Base-by-base conservation (phyloP, 257 asterid genomes). In the Ilex asprella region DNA sequence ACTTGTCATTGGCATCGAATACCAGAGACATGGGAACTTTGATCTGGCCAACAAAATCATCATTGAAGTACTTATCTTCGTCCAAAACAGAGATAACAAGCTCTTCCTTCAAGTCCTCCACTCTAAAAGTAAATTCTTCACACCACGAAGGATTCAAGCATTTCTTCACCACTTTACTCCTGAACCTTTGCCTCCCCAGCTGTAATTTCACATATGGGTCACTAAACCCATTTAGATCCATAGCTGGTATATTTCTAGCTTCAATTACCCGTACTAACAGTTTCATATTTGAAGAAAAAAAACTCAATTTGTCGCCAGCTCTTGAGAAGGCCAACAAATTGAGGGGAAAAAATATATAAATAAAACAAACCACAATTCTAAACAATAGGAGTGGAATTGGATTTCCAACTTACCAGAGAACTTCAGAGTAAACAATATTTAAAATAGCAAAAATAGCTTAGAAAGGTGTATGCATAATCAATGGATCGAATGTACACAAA, bases 131-230 rank as follows among this genome's bases (percentile, higher is more conserved):
- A 81, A 89, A 89, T 50, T 93, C 99, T 75, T 93, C 96, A 54
- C 94, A 85, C 99, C 99, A 93, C 1, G 95, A 82, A 16, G 99
- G 99, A 50, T 79, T 93, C 78, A 93, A 74, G 70, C 81, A 72
- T 79, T 93, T 93, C 81, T 89, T 85, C 49, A 89, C 85, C 30
- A 90, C 97, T 79, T 89, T 89, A 62, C 84, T 87, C 80, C 67
- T 79, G 69, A 78, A 81, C 69, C 71, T 85, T 63, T 87, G 97
- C 79, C 63, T 93, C 29, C 97, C 99, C 75, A 93, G 54, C 80
- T 84, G 91, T 68, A 93, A 71, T 68, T 85, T 93, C 39, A 87
- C 99, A 66, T 93, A 93, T 31, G 99, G 97, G 77, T 93, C 97
- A 76, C 94, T 89, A 58, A 80, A 81, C 27, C 97, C 99, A 77